phyloP scores from a whole-genome alignment of 495 filamentous ascomycete genomes.

The Cercophora samala region DNA sequence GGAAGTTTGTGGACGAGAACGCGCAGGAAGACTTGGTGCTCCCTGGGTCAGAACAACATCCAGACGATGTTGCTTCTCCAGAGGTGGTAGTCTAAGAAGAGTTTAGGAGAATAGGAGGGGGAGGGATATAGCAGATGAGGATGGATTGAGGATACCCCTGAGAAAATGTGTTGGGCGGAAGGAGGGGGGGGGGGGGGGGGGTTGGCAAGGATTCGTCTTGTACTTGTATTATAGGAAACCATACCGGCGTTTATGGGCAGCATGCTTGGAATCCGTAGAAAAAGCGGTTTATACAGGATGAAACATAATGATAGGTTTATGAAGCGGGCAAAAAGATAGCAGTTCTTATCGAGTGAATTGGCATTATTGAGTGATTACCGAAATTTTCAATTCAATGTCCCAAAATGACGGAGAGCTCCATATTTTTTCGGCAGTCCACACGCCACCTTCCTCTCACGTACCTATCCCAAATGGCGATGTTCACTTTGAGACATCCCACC shows the following conservation, averaged over 20 bases:
- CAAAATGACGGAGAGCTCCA: background rate
- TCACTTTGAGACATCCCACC: background rate
- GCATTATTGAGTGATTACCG: background rate
- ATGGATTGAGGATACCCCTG: conserved; percentile 1
- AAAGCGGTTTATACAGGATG: background rate
- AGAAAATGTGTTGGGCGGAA: conserved; percentile 10
- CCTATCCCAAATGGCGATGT: background rate
- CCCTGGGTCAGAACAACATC: conserved; percentile 47
- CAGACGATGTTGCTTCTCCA: conserved; percentile 20
- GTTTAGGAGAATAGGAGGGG: background rate
- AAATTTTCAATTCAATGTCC: background rate
- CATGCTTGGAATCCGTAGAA: conserved; percentile 20
- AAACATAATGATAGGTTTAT: background rate
- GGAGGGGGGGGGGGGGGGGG: conserved; percentile 12
- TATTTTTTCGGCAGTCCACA: background rate
- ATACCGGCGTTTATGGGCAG: conserved; percentile 24
- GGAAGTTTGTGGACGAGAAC: conserved; percentile 79
- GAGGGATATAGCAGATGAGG: conserved; percentile 7
- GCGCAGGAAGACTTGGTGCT: conserved; percentile 73
- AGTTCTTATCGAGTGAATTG: background rate
- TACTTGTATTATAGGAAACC: conserved; percentile 30
- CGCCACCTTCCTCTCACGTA: background rate
- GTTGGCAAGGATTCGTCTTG: conserved; percentile 15
- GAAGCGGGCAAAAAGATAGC: background rate
- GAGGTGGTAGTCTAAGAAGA: conserved; percentile 29